Evolutionary conservation across 805 yeast species (phyloP), one percentile per base, ranked within the genome.

Genomic region (Lachancea waltii): DNA sequence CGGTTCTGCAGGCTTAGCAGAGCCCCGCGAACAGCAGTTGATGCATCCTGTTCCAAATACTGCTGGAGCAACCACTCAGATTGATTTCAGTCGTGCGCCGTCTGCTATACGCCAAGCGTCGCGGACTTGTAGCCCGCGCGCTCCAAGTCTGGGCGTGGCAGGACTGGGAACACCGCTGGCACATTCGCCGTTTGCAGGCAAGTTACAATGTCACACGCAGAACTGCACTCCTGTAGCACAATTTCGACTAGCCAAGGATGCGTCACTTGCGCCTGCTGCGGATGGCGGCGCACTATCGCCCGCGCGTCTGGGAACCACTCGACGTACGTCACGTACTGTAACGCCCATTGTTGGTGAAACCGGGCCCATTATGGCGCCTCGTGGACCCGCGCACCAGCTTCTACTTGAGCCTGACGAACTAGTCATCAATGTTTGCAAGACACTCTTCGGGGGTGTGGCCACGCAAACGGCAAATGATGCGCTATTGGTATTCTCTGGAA

Each of bases 381-480:
- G 28, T 14, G 26, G 34, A 9, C 10, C 28, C 5, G 30, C 36
- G 10, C 41, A 37, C 13, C 36, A 35, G 23, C 42, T 55, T 3
- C 33, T 49, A 8, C 53, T 58, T 27, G 49, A 47, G 22, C 60
- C 63, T 3, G 62, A 58, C 36, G 57, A 55, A 40, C 38, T 49
- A 16, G 45, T 55, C 2, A 40, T 45, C 14, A 51, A 47, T 32
- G 47, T 58, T 21, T 54, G 54, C 38, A 45, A 32, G 14, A 50
- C 41, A 18, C 30, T 58, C 19, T 58, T 48, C 38, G 59, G 59
- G 3, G 43, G 51, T 7, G 27, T 51, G 25, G 51, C 53, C 7
- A 36, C 48, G 21, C 61, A 56, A 38, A 34, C 40, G 18, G 45
- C 56, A 3, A 37, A 51, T 6, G 54, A 57, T 22, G 51, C 63